Evolutionary conservation across 768 basidiomycete genomes (phyloP).

Genomic region (Clathrus columnatus): DNA sequence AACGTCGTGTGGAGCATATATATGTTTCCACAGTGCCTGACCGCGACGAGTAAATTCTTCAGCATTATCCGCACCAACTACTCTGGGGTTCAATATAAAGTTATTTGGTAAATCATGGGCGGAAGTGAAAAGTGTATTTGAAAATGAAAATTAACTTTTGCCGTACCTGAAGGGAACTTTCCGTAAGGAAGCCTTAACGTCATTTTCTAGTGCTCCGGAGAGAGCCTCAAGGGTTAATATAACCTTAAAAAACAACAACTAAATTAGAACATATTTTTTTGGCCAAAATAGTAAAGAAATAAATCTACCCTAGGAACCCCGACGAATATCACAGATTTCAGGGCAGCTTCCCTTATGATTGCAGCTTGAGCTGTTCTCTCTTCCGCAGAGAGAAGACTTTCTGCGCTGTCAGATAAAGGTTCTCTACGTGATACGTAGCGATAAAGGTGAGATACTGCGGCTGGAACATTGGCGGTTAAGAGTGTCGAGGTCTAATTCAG

Average conservation of each 20-base stretch:
- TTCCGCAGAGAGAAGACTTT: constrained; percentile 2
- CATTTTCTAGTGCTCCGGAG: constrained; percentile 68
- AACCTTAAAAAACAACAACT: constrained; percentile 37
- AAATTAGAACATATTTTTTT: background rate
- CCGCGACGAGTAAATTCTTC: constrained; percentile 63
- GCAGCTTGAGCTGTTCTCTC: constrained; percentile 49
- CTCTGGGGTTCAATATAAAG: constrained; percentile 30
- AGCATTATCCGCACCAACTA: constrained; percentile 53
- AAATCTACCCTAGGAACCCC: constrained; percentile 71
- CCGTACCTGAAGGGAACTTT: constrained; percentile 57
- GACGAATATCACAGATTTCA: constrained; percentile 86
- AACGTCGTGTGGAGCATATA: constrained; percentile 83
- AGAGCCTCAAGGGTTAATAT: constrained; percentile 77
- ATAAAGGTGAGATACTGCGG: constrained; percentile 72
- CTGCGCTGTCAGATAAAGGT: constrained; percentile 15
- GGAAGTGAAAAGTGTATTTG: background rate
- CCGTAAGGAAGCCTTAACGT: constrained; percentile 66
- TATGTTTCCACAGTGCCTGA: constrained; percentile 68
- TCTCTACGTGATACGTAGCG: constrained; percentile 47
- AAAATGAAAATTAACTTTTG: no score
- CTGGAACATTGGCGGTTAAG: constrained; percentile 73
- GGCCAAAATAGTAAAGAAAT: constrained; percentile 2
- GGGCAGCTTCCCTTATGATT: constrained; percentile 78
- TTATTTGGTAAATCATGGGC: background rate
- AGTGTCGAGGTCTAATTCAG: constrained; percentile 67